Evolutionary conservation across 495 filamentous ascomycete genomes (phyloP), one percentile per base, ranked within the genome.

Genomic region (Friedmanniomyces simplex): DNA sequence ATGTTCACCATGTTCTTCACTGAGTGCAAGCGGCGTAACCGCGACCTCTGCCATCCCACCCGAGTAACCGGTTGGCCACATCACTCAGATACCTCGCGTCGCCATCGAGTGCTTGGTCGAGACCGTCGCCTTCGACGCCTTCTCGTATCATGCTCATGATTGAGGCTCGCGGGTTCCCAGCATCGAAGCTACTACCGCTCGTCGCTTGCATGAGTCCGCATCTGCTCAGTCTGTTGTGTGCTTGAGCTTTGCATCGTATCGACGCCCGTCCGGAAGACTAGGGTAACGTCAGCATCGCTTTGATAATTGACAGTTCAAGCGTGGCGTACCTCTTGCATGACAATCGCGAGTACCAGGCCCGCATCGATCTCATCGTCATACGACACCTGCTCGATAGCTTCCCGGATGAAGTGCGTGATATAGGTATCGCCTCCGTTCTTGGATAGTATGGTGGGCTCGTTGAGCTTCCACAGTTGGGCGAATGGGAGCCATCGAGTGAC

Each of bases 201-300:
- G n/a, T 18, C 18, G 53, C 53, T 58, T 60, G 57, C 57, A 60
- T 60, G 0, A 60, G 41, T 18, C 57, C 57, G 42, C 57, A 60
- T 37, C 47, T 58, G 52, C 26, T 37, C 18, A 13, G 7, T 13
- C 41, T 28, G 20, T 54, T 30, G 37, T 26, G 13, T 43, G 39
- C 26, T 21, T 52, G 50, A 16, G 50, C 16, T 18, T 52, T 60
- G 53, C 57, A 60, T 20, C 16, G 52, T 4, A 51, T 25, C 20
- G 39, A 32, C 11, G 43, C 52, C 26, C 36, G 26, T 25, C 52
- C 57, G 36, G 36, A 25, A 36, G 57, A 60, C 57, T 60, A 28
- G 5, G 18, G 5, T 20, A 43, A 3, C 39, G 39, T 43, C 39
- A 43, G 39, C 18, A 16, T n/a, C 39, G 39, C 3, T 43, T 20